Base-by-base conservation (phyloP, 805 yeast genomes). In the Yamadazyma scolyti region DNA sequence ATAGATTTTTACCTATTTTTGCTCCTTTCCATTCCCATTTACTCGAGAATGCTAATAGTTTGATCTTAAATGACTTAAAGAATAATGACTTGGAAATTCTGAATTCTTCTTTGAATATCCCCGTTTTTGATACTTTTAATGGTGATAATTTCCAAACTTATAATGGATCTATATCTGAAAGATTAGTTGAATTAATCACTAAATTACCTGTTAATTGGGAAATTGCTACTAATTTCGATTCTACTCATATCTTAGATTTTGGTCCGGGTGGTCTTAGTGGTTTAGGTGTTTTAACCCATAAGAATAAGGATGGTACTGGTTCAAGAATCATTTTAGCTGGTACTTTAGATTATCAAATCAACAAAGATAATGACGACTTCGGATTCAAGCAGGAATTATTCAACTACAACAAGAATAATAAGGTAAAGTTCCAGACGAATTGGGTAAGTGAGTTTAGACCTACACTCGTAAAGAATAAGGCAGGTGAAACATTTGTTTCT, bases 191-290 rank as follows among this genome's bases (percentile, higher is more conserved):
- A 57, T 82, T 89, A 51, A 89, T 93, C 59, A 86, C 93, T 31
- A 79, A 79, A 52, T 73, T 86, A 52, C 87, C 95, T 25, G 99
- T 93, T 43, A 74, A 85, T 64, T 93, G 99, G 99, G 97, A 93
- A 67, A 45, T 47, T 17, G 94, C 97, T 18, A 89, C 97, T 21
- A 56, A 75, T 44, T 86, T 85, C 58, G 58, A 74, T 28, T 75
- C 93, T 16, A 84, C 97, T 27, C 98, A 93, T 58, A 76, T 93
- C 49, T 61, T 93, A 41, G 99, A 93, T 65, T 93, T 93, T 50
- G 99, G 99, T 57, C 99, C 98, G 40, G 98, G 99, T 64, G 97
- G 97, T 48, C 79, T 86, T 22, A 85, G 97, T 26, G 99, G 98
- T 50, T 72, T 93, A 46, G 98, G 98, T 65, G 84, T 84, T 40